Evolutionary conservation across 2,329 filamentous ascomycete genomes (phyloP), one percentile per base, ranked within the genome.

Genomic region (Ceratocystis eucalypticola): DNA sequence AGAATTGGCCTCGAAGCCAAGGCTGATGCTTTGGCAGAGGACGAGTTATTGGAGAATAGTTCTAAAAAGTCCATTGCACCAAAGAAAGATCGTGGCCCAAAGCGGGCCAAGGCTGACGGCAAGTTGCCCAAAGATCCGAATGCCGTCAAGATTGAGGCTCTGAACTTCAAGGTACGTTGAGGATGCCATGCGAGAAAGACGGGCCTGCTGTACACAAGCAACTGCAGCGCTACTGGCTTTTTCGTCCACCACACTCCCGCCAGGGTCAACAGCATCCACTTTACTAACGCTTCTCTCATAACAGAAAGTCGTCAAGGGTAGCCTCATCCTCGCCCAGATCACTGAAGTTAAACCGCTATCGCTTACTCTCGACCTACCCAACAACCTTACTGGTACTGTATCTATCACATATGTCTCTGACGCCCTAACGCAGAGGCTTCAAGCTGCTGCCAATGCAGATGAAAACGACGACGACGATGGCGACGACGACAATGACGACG

Each of bases 1-100:
- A 91, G 97, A 76, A 97, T 99, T 69, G 88, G 94, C 72, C 87
- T 95, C 67, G 88, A 97, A 76, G 94, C 94, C 59, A 94, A 89
- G 73, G 87, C 88, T 71, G 94, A 99, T 79, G 94, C 92, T 50
- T 79, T 95, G 48, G 94, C 93, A 74, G 94, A 97, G 76, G 87
- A 95, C 46, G 66, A 68, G 59, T 25, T 68, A 28, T 48, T 46
- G 33, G 66, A 68, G 22, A 30, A 17, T 10, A 61, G 20, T n/a
- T 17, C 66, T 12, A 59, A 63, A 37, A 68, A 65, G 59, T 61
- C 48, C 30, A 41, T 28, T 15, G 25, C 55, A 22, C 59, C 37
- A 10, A 67, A 67, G 55, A 67, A 67, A 22, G 30, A 33, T n/a
- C 65, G 69, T 71, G 53, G 53, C 53, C 74, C 75, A 12, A 77